A percentile compares a stretch with the other conserved stretches of the same genome.
These are phyloP conservation scores for Fimicolochytrium jonesii DNA, from an alignment of 192 early-diverging fungal genomes.

Conservation along the genomic window DNA sequence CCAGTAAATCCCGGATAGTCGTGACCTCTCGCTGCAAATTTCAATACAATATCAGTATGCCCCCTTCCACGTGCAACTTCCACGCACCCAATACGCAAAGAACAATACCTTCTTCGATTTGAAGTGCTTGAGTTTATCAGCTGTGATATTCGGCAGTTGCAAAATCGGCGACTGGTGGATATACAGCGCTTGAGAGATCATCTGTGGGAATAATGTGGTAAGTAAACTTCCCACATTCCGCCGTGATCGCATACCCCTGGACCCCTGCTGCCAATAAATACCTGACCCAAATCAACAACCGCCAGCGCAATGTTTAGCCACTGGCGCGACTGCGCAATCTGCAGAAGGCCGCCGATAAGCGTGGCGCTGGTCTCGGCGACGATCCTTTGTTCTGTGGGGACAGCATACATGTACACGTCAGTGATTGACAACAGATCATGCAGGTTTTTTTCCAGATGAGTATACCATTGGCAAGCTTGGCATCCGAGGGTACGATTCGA, in stretches of 20 bases:
- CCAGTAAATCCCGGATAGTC: conserved; percentile 63
- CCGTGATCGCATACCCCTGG: neutral
- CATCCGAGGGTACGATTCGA: conserved; percentile 60
- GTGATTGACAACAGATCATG: neutral
- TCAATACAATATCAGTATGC: neutral
- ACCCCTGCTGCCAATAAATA: conserved; percentile 20
- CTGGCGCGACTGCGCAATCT: conserved; percentile 78
- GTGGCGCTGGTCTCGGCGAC: conserved; percentile 70
- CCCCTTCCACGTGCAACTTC: no score
- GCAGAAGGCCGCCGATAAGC: conserved; percentile 81
- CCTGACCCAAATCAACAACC: conserved; percentile 81
- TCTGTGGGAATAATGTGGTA: conserved; percentile 32
- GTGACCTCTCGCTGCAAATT: conserved; percentile 46
- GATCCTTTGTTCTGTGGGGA: conserved; percentile 43
- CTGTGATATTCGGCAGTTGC: conserved; percentile 78
- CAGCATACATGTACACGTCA: neutral
- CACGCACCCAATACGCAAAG: no score
- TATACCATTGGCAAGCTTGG: conserved; percentile 31
- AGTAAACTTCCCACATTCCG: neutral
- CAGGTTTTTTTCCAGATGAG: neutral
- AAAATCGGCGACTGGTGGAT: conserved; percentile 71
- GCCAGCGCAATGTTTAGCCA: conserved; percentile 71
- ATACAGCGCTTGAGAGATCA: conserved; percentile 84
- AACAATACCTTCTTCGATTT: conserved; percentile 53
- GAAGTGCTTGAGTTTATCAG: conserved; percentile 62